Conservation (phyloP, 1,284 basidiomycete species). For the Apiotrichum laibachii region DNA sequence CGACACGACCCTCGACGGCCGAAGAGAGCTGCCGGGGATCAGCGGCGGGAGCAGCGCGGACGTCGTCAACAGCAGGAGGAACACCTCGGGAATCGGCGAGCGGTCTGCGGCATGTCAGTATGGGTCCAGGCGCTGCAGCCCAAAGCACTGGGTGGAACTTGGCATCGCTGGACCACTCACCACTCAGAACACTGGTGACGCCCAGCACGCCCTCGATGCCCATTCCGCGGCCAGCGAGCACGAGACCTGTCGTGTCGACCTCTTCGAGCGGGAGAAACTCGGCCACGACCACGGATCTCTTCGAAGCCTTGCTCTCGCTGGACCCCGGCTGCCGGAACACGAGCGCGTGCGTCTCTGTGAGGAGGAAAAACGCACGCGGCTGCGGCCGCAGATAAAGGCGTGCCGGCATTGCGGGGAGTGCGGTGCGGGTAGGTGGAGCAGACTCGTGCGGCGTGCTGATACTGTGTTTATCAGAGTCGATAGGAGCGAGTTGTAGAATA, state of each 20-base stretch:
- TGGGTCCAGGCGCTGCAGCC: too few species aligned
- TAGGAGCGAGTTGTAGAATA: too few species aligned
- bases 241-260: conserved; percentile 62
- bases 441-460: background rate
- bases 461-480: too few species aligned
- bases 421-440: background rate
- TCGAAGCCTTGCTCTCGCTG: conserved; percentile 33
- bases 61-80: conserved; percentile 45
- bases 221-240: conserved; percentile 63
- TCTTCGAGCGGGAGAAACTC: conserved; percentile 73
- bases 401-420: conserved; percentile 34
- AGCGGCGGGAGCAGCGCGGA: conserved; percentile 39
- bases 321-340: conserved; percentile 47
- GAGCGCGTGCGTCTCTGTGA: conserved; percentile 45
- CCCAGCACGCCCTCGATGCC: conserved; percentile 78
- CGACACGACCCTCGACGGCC: conserved; percentile 49
- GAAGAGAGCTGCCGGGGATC: conserved; percentile 37
- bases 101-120: conserved; percentile 52
- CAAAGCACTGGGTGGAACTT: too few species aligned
- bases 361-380: conserved; percentile 49
- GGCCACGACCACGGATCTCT: conserved; percentile 58
- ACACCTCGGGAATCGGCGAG: conserved; percentile 47
- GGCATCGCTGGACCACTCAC: conserved; percentile 30
- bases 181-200: conserved; percentile 52
- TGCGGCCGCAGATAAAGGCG: conserved; percentile 45